phyloP scores from a whole-genome alignment of 2,329 filamentous ascomycete species.

The Myriangium duriaei region DNA sequence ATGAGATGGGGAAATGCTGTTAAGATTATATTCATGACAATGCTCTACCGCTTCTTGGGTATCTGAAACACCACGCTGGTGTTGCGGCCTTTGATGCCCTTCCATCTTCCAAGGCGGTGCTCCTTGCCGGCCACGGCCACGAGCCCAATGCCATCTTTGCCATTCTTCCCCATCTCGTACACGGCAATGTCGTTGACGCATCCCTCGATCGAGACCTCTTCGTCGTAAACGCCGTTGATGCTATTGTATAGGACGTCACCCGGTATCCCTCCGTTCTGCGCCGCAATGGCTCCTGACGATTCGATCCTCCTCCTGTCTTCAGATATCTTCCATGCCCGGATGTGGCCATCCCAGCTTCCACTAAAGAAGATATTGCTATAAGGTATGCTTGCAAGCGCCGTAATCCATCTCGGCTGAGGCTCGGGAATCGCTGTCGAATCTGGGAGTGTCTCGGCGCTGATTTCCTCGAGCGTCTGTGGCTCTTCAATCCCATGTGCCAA shows the following conservation, averaged over 20 bases:
- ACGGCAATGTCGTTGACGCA: conserved; percentile 81
- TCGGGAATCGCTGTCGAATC: conserved; percentile 42
- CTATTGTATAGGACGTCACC: conserved; percentile 14
- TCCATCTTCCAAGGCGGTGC: conserved; percentile 75
- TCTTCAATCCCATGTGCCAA: conserved; percentile 78
- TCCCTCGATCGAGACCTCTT: conserved; percentile 33
- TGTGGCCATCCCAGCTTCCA: conserved; percentile 85
- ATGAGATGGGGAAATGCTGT: no score
- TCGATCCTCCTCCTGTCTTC: conserved; percentile 73
- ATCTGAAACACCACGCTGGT: conserved; percentile 84
- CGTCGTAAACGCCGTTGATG: conserved; percentile 13
- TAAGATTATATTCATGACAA: not conserved
- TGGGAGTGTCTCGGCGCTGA: conserved; percentile 53
- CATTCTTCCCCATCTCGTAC: conserved; percentile 70
- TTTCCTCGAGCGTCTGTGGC: conserved; percentile 51
- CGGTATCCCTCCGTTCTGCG: not conserved
- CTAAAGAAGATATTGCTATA: conserved; percentile 84
- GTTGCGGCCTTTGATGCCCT: conserved; percentile 56
- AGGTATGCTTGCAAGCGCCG: conserved; percentile 71
- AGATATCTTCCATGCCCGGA: conserved; percentile 74
- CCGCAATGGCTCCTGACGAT: conserved; percentile 48
- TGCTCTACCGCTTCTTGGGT: conserved; percentile 27
- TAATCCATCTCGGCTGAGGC: conserved; percentile 66
- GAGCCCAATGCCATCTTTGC: conserved; percentile 62
- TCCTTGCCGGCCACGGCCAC: conserved; percentile 81